Evolutionary conservation across 805 yeast genomes (phyloP).

Genomic region (Starmerella stigmatis): DNA sequence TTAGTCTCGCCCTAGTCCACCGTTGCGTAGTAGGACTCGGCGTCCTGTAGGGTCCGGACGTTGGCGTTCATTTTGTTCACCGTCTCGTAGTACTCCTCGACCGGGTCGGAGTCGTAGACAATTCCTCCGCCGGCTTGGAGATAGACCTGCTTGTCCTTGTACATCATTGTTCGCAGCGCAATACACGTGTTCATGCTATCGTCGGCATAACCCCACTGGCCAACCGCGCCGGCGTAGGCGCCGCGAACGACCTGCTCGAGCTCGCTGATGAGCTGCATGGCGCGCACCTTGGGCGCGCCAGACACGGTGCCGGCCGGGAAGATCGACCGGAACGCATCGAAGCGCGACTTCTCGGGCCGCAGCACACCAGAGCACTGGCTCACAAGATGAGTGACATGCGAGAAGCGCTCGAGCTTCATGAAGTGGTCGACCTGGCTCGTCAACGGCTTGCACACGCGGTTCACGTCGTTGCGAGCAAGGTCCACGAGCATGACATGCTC

Average conservation of each 20-base stretch:
- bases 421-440: conserved; percentile 81
- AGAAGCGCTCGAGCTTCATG: conserved; percentile 81
- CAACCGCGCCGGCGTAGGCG: conserved; percentile 97
- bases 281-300: conserved; percentile 96
- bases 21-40: conserved; percentile 44
- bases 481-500: conserved; percentile 99
- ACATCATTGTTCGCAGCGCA: conserved; percentile 94
- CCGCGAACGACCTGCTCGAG: conserved; percentile 89
- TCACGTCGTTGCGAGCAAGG: conserved; percentile 90
- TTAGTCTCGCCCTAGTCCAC: background rate
- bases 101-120: conserved; percentile 87
- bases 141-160: conserved; percentile 79
- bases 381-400: conserved; percentile 94
- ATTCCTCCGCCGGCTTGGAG: conserved; percentile 99
- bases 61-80: conserved; percentile 96
- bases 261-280: conserved; percentile 89
- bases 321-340: conserved; percentile 94
- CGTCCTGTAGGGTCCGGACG: conserved; percentile 79
- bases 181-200: conserved; percentile 94
- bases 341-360: conserved; percentile 72
- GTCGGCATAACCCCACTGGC: conserved; percentile 96
- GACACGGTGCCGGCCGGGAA: conserved; percentile 99
- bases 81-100: conserved; percentile 91
- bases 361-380: conserved; percentile 89
- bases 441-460: conserved; percentile 82